Conservation (phyloP, 768 basidiomycete genomes). For the Imleria badia region DNA sequence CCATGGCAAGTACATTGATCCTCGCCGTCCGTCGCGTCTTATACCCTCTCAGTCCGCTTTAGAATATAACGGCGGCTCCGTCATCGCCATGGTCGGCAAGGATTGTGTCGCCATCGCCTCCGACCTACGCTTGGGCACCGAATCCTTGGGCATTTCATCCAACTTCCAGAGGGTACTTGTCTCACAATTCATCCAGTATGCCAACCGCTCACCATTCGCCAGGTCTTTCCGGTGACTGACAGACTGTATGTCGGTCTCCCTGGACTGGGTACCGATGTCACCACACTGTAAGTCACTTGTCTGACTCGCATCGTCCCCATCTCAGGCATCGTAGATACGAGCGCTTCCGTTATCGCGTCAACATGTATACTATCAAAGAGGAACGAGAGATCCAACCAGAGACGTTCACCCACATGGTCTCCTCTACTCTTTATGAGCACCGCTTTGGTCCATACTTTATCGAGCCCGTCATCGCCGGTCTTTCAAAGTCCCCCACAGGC, state of each 20-base stretch:
- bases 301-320: not conserved
- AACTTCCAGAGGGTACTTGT: conserved; percentile 90
- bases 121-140: conserved; percentile 88
- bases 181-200: conserved; percentile 13
- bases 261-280: conserved; percentile 91
- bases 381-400: conserved; percentile 95
- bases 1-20: conserved; percentile 22
- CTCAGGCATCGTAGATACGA: conserved; percentile 60
- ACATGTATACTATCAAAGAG: conserved; percentile 99
- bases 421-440: conserved; percentile 92
- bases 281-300: conserved; percentile 67
- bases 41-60: conserved; percentile 68
- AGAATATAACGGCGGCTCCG: conserved; percentile 96
- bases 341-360: conserved; percentile 88
- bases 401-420: conserved; percentile 94
- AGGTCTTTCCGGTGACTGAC: conserved; percentile 96
- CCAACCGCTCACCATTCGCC: not conserved
- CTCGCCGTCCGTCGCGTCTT: not conserved
- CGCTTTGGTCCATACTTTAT: conserved; percentile 97
- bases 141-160: conserved; percentile 80
- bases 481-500: conserved; percentile 71
- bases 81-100: conserved; percentile 98
- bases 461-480: conserved; percentile 94
- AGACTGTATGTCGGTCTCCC: conserved; percentile 89
- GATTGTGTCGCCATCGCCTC: conserved; percentile 98